Percentiles rank a stretch among this genome's conserved stretches.
phyloP scores from a whole-genome alignment of 306 rosid genomes.

The Casuarina cunninghamiana region DNA sequence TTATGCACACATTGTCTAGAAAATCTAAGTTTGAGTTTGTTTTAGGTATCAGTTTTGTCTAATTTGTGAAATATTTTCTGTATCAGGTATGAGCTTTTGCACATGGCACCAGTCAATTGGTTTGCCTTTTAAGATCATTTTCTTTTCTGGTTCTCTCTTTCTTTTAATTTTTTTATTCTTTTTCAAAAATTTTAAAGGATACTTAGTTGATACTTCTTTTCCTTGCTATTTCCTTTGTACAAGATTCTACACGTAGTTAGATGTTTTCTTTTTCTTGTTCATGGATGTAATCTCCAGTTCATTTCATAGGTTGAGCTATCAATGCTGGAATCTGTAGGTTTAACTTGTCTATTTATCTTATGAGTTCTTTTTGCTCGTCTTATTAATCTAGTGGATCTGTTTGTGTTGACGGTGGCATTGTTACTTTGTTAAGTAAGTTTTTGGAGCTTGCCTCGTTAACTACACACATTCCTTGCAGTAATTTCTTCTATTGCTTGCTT shows the following conservation, averaged over 20 bases:
- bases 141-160: conserved; percentile 12
- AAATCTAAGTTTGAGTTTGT: not conserved
- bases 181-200: too few species aligned
- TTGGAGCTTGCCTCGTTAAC: conserved; percentile 4
- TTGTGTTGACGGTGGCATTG: not conserved
- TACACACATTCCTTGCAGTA: not conserved
- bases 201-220: not conserved
- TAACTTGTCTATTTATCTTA: conserved; percentile 12
- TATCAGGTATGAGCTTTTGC: not conserved
- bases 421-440: not conserved
- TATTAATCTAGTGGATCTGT: not conserved
- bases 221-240: not conserved
- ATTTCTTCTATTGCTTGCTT: conserved; percentile 15
- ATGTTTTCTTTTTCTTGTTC: not conserved
- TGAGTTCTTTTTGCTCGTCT: conserved; percentile 10
- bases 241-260: not conserved
- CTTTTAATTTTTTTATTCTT: not conserved
- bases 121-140: conserved; percentile 22
- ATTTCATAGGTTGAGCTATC: not conserved
- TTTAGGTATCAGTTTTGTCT: not conserved
- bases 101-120: not conserved
- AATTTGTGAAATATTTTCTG: not conserved
- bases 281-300: not conserved
- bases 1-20: not conserved
- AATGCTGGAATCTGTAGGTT: not conserved